Base-by-base conservation (phyloP, 2,329 filamentous ascomycete species). In the Drechslerella coelobrocha region DNA sequence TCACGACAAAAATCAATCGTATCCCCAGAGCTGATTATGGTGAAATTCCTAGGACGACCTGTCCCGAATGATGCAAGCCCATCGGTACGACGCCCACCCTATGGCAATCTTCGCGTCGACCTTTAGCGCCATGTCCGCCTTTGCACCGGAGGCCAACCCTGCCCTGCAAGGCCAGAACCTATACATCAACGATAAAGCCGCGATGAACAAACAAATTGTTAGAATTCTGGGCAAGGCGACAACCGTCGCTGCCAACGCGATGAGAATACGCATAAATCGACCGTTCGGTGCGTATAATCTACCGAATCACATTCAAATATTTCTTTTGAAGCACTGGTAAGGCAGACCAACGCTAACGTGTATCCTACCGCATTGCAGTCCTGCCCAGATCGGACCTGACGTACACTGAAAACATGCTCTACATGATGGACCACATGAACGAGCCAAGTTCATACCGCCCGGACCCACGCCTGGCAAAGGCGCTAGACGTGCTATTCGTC, bases 351-450 rank as follows among this genome's bases (percentile, higher is more conserved):
- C 17, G 14, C 9, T 2, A 19, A 21, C 17, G 26, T 12, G 37
- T 1, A 26, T 41, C 26, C 37, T 51, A 24, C 24, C n/a, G 12
- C 14, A 24, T 2, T 31, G 7, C n/a, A 66, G 61, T 65, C 1
- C 51, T 66, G 9, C 61, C 61, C 14, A 52, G 61, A 19, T 61
- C 61, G n/a, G 61, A 75, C 39, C 31, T 73, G 39, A 72, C 73
- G 14, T 85, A 83, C 77, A 81, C 83, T 0, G 83, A 83, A 61
- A 86, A 86, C 75, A 80, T 86, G 63, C 78, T 86, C 8, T 81
- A 82, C 55, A 81, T 86, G 75, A 81, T 85, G 54, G 83, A 84
- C 68, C 76, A 84, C 61, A 79, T 84, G 1, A 82, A 82, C 6
- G 72, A 74, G 10, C 79, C 79, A 1, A 74, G 76, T n/a, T 81